Percentiles rank a stretch among this genome's conserved stretches.
These are phyloP conservation scores for Starmera quercuum DNA, from an alignment of 805 yeast species.

Conservation along the genomic window DNA sequence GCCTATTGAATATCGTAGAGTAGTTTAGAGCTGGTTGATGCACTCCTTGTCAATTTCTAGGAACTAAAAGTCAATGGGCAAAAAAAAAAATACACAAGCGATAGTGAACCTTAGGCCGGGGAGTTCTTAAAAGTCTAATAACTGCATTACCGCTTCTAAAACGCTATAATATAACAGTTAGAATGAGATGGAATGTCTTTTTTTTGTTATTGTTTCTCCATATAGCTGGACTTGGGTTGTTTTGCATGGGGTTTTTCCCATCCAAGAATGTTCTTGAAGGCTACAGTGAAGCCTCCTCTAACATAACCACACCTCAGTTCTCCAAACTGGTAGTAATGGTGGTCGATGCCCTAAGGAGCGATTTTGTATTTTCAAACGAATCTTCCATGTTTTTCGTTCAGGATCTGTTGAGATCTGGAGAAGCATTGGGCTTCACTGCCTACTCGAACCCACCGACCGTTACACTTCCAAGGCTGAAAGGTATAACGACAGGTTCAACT, in stretches of 20 bases:
- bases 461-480: slow-evolving; percentile 88
- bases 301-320: slow-evolving; percentile 40
- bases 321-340: slow-evolving; percentile 72
- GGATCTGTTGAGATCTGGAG: slow-evolving; percentile 49
- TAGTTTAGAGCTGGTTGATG: too few relatives aligned
- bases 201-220: slow-evolving; percentile 25
- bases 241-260: slow-evolving; percentile 85
- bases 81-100: too few relatives aligned
- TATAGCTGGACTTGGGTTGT: slow-evolving; percentile 48
- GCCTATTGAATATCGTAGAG: too few relatives aligned
- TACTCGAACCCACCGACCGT: slow-evolving; percentile 95
- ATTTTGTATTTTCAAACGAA: slow-evolving; percentile 61
- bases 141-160: too few relatives aligned
- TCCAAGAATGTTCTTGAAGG: slow-evolving; percentile 76
- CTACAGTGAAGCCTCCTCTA: slow-evolving; percentile 25
- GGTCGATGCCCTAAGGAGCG: slow-evolving; percentile 89
- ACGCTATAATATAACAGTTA: too few relatives aligned
- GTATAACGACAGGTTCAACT: slow-evolving; percentile 89
- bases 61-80: too few relatives aligned
- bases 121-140: too few relatives aligned
- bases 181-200: slow-evolving; percentile 1
- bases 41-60: too few relatives aligned
- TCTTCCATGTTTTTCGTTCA: slow-evolving; percentile 70
- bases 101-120: too few relatives aligned
- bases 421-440: slow-evolving; percentile 85